Base-by-base conservation (phyloP, 768 basidiomycete species). In the Coprinopsis strossmayeri region DNA sequence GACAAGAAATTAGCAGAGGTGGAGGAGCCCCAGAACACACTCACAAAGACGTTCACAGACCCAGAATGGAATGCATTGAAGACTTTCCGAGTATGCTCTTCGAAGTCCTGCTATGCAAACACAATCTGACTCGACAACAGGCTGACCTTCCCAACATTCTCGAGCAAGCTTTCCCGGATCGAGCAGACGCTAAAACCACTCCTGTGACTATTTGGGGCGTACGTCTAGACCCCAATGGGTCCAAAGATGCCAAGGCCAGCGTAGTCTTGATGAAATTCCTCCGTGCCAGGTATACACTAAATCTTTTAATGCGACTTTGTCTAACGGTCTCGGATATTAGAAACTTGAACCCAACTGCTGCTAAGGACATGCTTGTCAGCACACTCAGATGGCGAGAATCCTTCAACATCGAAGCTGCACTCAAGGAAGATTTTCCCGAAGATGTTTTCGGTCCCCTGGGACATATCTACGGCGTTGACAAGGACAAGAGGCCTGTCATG, bases 251-350 rank as follows among this genome's bases (percentile, higher is more conserved):
- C 0, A 75, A 77, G 5, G 77, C 79, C 50, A 88, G 84, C 57
- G 86, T 91, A 26, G 58, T 91, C 7, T 70, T 91, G 30, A 79
- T 90, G 77, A 90, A 91, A 60, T 91, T 91, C 69, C 66, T 89
- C 25, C 75, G 84, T 49, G 89, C 89, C 3, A 77, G 84, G 85
- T 81, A 21, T 38, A n/a, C 48, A 43, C 24, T 24, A 13, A 18
- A 12, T 4, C n/a, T n/a, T 39, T 17, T 27, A 7, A 26, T 26
- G 5, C 25, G 10, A 12, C 9, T 5, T 32, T 26, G 30, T 15
- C 15, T 32, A 15, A 23, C 25, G 18, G 10, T 17, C 10, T 18
- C 17, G 30, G 30, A 32, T 25, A 11, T 35, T 39, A 82, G 84
- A 56, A 71, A 81, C 46, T 64, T 85, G 55, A 74, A 71, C 54